Percentiles rank a stretch among this genome's conserved stretches.
Conservation (phyloP, 371 early-diverging fungal genomes). For the Mortierella sp. region DNA sequence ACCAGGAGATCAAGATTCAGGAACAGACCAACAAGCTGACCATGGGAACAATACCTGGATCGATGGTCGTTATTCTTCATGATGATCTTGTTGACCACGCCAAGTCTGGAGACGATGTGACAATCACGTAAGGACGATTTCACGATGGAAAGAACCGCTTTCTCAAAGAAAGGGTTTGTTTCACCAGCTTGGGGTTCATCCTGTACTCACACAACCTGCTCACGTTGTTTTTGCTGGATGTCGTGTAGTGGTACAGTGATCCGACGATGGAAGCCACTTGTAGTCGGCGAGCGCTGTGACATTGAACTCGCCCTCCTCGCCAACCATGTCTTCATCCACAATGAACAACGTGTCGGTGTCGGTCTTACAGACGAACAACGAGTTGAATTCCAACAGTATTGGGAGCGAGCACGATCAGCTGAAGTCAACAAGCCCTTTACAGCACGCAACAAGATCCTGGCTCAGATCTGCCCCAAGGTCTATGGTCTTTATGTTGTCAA, state of each 20-base stretch:
- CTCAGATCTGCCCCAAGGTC: slow-evolving; percentile 70
- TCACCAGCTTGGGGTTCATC: no score
- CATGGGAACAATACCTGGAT: slow-evolving; percentile 73
- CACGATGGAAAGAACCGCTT: no score
- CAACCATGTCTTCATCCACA: slow-evolving; percentile 66
- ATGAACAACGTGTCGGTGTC: slow-evolving; percentile 55
- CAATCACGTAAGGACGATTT: slow-evolving; percentile 58
- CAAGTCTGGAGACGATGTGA: slow-evolving; percentile 76
- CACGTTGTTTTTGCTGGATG: neutral
- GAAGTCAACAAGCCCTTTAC: slow-evolving; percentile 49
- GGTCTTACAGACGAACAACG: slow-evolving; percentile 61
- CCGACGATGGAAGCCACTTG: slow-evolving; percentile 59
- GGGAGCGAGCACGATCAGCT: slow-evolving; percentile 57
- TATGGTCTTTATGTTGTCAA: slow-evolving; percentile 73
- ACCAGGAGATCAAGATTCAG: slow-evolving; percentile 78
- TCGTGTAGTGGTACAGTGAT: slow-evolving; percentile 37
- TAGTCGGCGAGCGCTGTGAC: slow-evolving; percentile 62
- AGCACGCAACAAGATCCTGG: slow-evolving; percentile 63
- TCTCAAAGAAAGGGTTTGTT: no score
- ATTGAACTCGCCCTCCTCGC: slow-evolving; percentile 67
- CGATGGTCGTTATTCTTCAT: slow-evolving; percentile 71
- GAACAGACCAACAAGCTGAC: slow-evolving; percentile 72
- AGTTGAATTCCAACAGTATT: slow-evolving; percentile 63
- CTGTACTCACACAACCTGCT: neutral
- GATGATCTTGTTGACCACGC: slow-evolving; percentile 73